Evolutionary conservation across 1,139 yeast species (phyloP).

Genomic region (Lodderomyces orthopsilosis): DNA sequence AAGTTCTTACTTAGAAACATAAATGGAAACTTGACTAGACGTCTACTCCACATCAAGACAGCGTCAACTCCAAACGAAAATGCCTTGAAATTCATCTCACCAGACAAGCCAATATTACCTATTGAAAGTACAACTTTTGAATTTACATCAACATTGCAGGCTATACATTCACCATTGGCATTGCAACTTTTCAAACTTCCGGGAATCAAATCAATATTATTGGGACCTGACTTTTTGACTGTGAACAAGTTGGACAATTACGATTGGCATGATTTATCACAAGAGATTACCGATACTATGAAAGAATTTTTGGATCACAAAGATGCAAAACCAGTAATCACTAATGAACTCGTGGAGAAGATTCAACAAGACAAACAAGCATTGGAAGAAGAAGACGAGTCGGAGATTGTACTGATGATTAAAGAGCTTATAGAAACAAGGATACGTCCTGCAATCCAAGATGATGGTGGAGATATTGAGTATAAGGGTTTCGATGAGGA

Average conservation of each 20-base stretch:
- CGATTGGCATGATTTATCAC: conserved; percentile 46
- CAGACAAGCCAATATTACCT: conserved; percentile 59
- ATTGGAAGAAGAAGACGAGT: conserved; percentile 34
- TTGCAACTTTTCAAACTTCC: conserved; percentile 73
- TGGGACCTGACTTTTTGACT: conserved; percentile 60
- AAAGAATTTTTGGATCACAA: conserved; percentile 36
- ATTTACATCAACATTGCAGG: conserved; percentile 67
- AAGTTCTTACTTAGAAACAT: background rate
- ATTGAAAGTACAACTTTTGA: conserved; percentile 59
- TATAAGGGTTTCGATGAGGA: conserved; percentile 68
- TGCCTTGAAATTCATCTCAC: conserved; percentile 75
- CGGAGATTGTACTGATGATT: conserved; percentile 55
- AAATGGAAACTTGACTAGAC: background rate
- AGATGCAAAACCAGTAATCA: conserved; percentile 44
- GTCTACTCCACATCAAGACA: conserved; percentile 29
- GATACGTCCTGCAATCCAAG: conserved; percentile 66
- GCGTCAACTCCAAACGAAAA: conserved; percentile 83
- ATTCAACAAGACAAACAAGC: conserved; percentile 23
- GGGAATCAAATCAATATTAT: conserved; percentile 85
- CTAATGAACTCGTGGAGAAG: conserved; percentile 44
- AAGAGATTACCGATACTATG: conserved; percentile 42
- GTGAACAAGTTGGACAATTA: conserved; percentile 47
- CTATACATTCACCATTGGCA: conserved; percentile 81
- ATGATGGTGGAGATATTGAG: conserved; percentile 82
- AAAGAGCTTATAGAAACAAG: conserved; percentile 60